A percentile compares a stretch with the other conserved stretches of the same genome.
phyloP scores from a whole-genome alignment of 2,329 filamentous ascomycete genomes.

The Neonectria sp. region DNA sequence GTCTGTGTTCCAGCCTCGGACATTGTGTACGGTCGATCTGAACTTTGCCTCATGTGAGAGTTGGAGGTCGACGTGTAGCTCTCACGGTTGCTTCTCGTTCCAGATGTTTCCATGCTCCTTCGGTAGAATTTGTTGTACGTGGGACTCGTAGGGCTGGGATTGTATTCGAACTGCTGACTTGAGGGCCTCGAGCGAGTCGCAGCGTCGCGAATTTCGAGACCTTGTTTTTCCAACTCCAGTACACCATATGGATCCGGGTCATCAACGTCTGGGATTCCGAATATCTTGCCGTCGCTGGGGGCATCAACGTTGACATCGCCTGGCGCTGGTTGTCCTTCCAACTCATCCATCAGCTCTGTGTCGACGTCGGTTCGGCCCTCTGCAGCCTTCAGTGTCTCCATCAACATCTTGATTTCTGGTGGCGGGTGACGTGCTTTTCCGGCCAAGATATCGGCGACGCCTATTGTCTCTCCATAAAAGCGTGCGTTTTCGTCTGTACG shows the following conservation, averaged over 20 bases:
- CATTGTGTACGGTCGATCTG: slow-evolving; percentile 36
- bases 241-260: slow-evolving; percentile 58
- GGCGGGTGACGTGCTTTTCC: slow-evolving; percentile 56
- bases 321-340: slow-evolving; percentile 53
- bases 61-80: slow-evolving; percentile 40
- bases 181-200: slow-evolving; percentile 52
- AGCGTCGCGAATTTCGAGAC: slow-evolving; percentile 55
- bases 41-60: slow-evolving; percentile 25
- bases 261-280: slow-evolving; percentile 55
- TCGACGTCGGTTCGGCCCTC: slow-evolving; percentile 54
- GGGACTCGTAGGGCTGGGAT: slow-evolving; percentile 54
- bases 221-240: slow-evolving; percentile 53
- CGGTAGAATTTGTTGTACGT: slow-evolving; percentile 54
- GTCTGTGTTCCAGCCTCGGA: slow-evolving; percentile 49
- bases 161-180: slow-evolving; percentile 55
- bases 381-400: slow-evolving; percentile 53
- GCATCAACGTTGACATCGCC: slow-evolving; percentile 54
- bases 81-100: slow-evolving; percentile 38
- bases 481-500: slow-evolving; percentile 86
- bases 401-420: slow-evolving; percentile 48
- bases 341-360: slow-evolving; percentile 49
- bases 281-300: slow-evolving; percentile 45
- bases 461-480: slow-evolving; percentile 78
- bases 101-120: slow-evolving; percentile 45
- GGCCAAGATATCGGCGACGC: slow-evolving; percentile 61